Evolutionary conservation across 2,329 filamentous ascomycete species (phyloP), one percentile per base, ranked within the genome.

Genomic region (Cladosporium sp.): DNA sequence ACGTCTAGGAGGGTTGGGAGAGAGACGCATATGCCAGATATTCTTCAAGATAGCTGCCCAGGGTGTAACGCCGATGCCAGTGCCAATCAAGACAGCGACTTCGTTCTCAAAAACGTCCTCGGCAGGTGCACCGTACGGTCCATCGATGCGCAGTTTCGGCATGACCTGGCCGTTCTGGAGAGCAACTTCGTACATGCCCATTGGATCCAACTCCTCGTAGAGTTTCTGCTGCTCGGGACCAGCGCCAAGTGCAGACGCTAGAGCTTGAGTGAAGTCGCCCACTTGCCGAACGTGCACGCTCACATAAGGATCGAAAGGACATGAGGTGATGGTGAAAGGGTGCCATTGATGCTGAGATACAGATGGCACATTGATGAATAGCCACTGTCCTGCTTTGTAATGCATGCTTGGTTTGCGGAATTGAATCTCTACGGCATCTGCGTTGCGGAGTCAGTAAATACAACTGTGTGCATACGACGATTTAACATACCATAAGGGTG

Each of bases 331-430:
- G 75, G 95, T 99, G 78, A 98, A 99, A 1, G 95, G 95, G 80
- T 99, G 95, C 95, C 95, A 99, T 81, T 99, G 93, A 75, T 92
- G 89, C 72, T 85, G 87, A 69, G 92, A 97, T 63, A 99, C 88
- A 7, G 91, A 89, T 0, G 95, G 95, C 28, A 96, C 89, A 78
- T 98, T 94, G 67, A 99, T 85, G 83, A 98, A 98, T 44, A 98
- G 88, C 93, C 94, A 99, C 81, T 99, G 95, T 35, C 95, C 95
- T 16, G 95, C 91, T 85, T 97, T 98, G 87, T 99, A 99, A 75
- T 89, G 92, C 90, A 99, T 96, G 66, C 91, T 95, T 5, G 94
- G 92, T 82, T 99, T 99, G 78, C 86, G 86, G 81, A 99, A 98
- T 78, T 99, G 95, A 68, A 99, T 93, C 81, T 99, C 95, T 75